Base-by-base conservation (phyloP, 2,329 filamentous ascomycete species). In the Apiospora malaysiana region DNA sequence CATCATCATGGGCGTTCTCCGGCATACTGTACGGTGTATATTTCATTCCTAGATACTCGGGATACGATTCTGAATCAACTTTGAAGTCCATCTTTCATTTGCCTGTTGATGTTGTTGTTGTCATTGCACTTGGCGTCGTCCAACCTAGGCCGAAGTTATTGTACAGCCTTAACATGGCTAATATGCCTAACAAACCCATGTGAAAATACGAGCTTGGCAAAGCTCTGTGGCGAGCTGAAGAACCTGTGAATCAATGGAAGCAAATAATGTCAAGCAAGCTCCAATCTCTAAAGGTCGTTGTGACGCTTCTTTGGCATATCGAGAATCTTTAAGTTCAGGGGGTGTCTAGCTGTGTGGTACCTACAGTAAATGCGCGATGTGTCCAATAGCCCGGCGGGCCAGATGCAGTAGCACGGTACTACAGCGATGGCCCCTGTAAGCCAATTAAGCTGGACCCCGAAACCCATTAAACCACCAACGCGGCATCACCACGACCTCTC, bases 1-100 rank as follows among this genome's bases (percentile, higher is more conserved):
- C 69, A 72, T 72, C 56, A 66, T 66, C 56, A 70, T 16, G 66
- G 72, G 72, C 72, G 66, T 72, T 73, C 32, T 37, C 16, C 25
- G 49, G 68, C 40, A 49, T 63, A 63, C 32, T 63, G 56, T 21
- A 70, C 66, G 68, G 66, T 46, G 66, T 69, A 69, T 63, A 72
- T 45, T 68, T 69, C 12, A 66, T 32, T 40, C 4, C 21, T 63
- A 59, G 51, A 18, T 63, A 63, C 56, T n/a, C 2, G 56, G 56
- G 56, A 18, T 18, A 12, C 27, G 21, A 40, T 40, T 12, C 18
- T n/a, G 56, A 40, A 63, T 63, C 32, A 21, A n/a, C 56, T 63
- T 32, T 40, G 56, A 40, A 63, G 40, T n/a, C 16, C 8, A 43
- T 32, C 10, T 27, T n/a, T n/a, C 12, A 27, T 12, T n/a, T 21